These are phyloP conservation scores for Fremontodendron californicum DNA, from an alignment of 345 rosid genomes.

Conservation along the genomic window DNA sequence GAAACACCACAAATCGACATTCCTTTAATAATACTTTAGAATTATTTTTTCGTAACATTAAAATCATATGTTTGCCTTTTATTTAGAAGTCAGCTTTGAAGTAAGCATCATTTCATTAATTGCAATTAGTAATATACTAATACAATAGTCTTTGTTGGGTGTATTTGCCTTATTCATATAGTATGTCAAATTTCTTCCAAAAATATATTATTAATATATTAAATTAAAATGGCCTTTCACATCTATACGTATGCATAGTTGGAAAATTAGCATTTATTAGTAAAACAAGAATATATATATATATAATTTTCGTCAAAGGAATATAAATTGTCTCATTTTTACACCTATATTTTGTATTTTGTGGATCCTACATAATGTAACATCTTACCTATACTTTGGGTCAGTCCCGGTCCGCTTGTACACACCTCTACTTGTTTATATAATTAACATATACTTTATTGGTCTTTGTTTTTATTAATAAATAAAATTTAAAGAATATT, in stretches of 20 bases:
- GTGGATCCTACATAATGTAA: not conserved
- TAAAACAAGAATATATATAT: not conserved
- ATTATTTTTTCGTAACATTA: not conserved
- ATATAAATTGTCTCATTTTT: not conserved
- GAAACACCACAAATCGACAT: not conserved
- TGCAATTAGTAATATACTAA: not conserved
- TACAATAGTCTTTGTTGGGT: not conserved
- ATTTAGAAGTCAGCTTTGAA: not conserved
- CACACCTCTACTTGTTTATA: not conserved
- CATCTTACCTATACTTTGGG: not conserved
- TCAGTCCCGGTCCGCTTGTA: not conserved
- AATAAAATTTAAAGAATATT: not conserved
- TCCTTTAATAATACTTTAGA: not conserved
- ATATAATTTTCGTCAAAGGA: constrained; percentile 21
- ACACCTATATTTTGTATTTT: not conserved
- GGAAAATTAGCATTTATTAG: constrained; percentile 9
- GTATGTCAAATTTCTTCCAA: constrained; percentile 7
- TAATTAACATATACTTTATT: not conserved
- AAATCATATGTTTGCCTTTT: not conserved
- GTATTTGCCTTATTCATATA: not conserved
- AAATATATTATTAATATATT: not conserved
- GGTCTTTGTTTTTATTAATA: not conserved
- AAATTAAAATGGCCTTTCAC: constrained; percentile 18
- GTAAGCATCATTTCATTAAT: not conserved
- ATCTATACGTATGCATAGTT: constrained; percentile 31